A percentile compares a stretch with the other conserved stretches of the same genome.
These are phyloP conservation scores for Hylodesmum podocarpum DNA, from an alignment of 306 rosid genomes.

Conservation along the genomic window DNA sequence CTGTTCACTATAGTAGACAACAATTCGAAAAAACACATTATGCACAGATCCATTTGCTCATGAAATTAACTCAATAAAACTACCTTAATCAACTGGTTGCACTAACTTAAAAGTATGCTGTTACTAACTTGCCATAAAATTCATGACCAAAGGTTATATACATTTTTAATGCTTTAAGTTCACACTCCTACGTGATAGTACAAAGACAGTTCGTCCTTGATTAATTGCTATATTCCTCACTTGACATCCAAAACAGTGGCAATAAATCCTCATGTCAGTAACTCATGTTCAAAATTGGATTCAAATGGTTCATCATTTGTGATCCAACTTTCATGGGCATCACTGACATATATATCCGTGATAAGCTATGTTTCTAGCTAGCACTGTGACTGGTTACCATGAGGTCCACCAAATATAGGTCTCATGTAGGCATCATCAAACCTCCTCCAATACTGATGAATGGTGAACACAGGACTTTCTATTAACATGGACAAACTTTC, in stretches of 20 bases:
- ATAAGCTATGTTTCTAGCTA: slow-evolving; percentile 25
- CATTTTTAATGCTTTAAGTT: neutral
- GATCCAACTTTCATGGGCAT: slow-evolving; percentile 1
- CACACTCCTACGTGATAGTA: neutral
- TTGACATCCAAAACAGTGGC: neutral
- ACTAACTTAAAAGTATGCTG: neutral
- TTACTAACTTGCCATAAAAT: neutral
- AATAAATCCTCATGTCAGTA: neutral
- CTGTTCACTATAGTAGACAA: neutral
- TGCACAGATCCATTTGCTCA: neutral
- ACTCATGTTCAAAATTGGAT: slow-evolving; percentile 26
- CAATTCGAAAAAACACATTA: neutral
- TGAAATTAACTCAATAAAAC: slow-evolving; percentile 2
- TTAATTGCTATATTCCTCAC: neutral
- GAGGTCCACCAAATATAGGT: slow-evolving; percentile 85
- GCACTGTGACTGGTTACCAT: slow-evolving; percentile 25
- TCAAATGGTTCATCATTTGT: neutral
- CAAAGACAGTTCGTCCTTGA: neutral
- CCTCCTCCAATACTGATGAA: slow-evolving; percentile 78
- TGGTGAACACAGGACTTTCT: slow-evolving; percentile 75
- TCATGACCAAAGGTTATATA: neutral
- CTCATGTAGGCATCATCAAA: slow-evolving; percentile 92
- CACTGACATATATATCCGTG: neutral
- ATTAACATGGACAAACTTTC: slow-evolving; percentile 73
- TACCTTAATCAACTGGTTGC: neutral